phyloP scores from a whole-genome alignment of 176 grass and related monocot genomes.

The Rhynchospora tenuis region DNA sequence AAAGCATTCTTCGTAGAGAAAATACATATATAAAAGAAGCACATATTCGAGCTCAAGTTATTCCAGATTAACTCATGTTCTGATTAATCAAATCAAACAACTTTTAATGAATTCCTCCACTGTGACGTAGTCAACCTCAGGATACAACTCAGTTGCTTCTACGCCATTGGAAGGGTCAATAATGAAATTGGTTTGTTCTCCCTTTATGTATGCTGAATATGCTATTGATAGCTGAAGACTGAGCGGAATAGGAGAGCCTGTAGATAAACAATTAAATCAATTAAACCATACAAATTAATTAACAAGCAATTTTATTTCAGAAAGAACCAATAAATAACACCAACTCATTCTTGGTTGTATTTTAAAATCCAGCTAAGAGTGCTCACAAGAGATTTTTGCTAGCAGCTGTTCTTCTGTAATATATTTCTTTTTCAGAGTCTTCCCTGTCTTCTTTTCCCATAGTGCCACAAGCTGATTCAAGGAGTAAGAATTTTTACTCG shows the following conservation, averaged over 20 bases:
- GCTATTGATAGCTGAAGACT: neutral
- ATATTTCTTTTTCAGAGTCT: conserved; percentile 41
- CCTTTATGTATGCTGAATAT: neutral
- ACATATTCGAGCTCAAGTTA: neutral
- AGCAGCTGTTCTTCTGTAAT: conserved; percentile 39
- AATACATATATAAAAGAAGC: too few species aligned
- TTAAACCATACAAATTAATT: neutral
- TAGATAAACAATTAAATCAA: neutral
- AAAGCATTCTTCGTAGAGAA: too few species aligned
- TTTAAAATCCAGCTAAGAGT: neutral
- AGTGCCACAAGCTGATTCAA: conserved; percentile 56
- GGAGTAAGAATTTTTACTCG: conserved; percentile 37
- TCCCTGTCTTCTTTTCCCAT: conserved; percentile 51
- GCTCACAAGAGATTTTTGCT: conserved; percentile 39
- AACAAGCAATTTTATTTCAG: neutral
- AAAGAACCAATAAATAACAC: neutral
- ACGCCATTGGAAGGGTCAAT: neutral
- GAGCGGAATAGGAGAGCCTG: neutral
- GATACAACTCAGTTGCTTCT: conserved; percentile 8
- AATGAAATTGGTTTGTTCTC: neutral
- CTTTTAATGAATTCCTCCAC: neutral
- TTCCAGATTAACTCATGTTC: neutral
- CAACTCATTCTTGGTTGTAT: too few species aligned
- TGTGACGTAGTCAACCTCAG: conserved; percentile 4
- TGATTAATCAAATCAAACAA: neutral